phyloP scores from a whole-genome alignment of 257 asterid species.

The Knoxia roxburghii region DNA sequence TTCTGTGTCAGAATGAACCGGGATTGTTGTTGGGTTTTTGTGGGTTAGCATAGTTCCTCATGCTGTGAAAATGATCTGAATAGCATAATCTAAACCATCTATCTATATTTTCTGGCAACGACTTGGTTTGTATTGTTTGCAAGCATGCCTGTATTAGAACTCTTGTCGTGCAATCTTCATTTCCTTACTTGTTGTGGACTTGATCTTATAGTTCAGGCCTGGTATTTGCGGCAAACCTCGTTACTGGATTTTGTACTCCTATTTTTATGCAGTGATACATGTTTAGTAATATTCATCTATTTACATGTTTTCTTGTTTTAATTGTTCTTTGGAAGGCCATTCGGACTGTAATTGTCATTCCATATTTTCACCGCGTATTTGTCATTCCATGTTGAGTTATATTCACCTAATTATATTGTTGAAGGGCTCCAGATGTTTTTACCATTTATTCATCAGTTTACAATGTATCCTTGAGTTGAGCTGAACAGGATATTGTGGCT shows the following conservation, averaged over 20 bases:
- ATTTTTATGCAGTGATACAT: neutral
- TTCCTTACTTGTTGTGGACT: neutral
- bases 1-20: neutral
- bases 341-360: neutral
- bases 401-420: neutral
- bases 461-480: neutral
- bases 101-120: neutral
- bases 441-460: neutral
- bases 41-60: neutral
- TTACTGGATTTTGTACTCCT: neutral
- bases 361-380: neutral
- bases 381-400: neutral
- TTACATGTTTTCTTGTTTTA: neutral
- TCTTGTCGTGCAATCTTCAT: neutral
- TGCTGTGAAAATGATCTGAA: neutral
- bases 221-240: neutral
- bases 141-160: neutral
- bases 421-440: neutral
- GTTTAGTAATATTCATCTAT: neutral
- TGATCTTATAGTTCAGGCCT: neutral
- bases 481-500: neutral
- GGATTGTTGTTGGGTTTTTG: neutral
- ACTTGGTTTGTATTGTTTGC: neutral
- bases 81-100: neutral
- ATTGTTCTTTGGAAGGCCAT: neutral